Conservation (phyloP, 2,329 filamentous ascomycete genomes). For the Thermoascus crustaceus region DNA sequence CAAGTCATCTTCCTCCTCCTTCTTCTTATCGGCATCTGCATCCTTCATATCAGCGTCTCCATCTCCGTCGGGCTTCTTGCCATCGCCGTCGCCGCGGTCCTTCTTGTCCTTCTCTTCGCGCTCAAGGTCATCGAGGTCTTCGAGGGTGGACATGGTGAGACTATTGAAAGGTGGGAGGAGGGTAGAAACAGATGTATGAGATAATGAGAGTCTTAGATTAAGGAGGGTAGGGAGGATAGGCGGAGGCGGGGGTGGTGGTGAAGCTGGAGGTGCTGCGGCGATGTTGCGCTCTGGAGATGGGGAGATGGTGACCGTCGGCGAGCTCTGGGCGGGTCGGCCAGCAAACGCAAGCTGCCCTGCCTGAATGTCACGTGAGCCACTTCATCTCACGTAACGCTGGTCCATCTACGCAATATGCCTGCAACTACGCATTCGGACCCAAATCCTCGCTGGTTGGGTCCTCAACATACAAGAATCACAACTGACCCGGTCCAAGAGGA, state of each 20-base stretch:
- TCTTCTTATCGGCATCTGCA: constrained; percentile 53
- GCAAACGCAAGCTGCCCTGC: constrained; percentile 4
- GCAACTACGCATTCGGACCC: too few species aligned
- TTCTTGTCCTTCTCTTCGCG: constrained; percentile 63
- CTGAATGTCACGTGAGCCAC: constrained; percentile 2
- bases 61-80: constrained; percentile 50
- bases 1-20: constrained; percentile 65
- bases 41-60: constrained; percentile 91
- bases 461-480: too few species aligned
- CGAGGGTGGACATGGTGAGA: constrained; percentile 71
- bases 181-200: constrained; percentile 1
- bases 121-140: constrained; percentile 86
- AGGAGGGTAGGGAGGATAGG: neutral
- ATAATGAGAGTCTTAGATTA: constrained; percentile 1
- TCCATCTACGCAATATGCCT: neutral
- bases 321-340: constrained; percentile 2
- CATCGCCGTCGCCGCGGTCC: constrained; percentile 48
- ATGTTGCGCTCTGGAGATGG: constrained; percentile 2
- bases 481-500: too few species aligned
- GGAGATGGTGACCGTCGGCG: neutral
- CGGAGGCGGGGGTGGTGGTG: neutral
- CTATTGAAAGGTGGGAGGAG: neutral
- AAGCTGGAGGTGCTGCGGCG: neutral
- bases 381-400: constrained; percentile 1
- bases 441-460: too few species aligned